A percentile compares a stretch with the other conserved stretches of the same genome.
These are phyloP conservation scores for Brachypodium distachyon DNA, from an alignment of 202 grass and related monocot species.

Conservation along the genomic window DNA sequence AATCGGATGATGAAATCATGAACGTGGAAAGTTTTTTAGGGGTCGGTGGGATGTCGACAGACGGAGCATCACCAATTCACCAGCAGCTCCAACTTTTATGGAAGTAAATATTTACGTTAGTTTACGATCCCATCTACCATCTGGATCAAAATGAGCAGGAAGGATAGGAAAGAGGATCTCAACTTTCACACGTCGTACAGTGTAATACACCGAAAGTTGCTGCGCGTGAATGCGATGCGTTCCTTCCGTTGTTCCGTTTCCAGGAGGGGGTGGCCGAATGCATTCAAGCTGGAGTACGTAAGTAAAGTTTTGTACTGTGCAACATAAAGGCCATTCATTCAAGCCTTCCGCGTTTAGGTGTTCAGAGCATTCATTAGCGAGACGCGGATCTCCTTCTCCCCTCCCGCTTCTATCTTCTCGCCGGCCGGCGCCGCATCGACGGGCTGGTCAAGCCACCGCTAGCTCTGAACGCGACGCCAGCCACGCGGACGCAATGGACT, in stretches of 20 bases:
- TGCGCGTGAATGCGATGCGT: constrained; percentile 25
- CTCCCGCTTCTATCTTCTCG: background rate
- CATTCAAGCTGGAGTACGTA: constrained; percentile 41
- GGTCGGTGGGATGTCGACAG: no score
- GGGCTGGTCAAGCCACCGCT: background rate
- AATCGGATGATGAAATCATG: no score
- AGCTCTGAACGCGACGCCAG: background rate
- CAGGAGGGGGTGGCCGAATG: constrained; percentile 15
- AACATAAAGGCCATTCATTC: background rate
- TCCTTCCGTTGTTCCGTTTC: constrained; percentile 14
- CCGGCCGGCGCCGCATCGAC: background rate
- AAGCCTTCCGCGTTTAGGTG: background rate
- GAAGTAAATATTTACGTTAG: background rate
- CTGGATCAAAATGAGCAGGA: background rate
- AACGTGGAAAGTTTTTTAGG: no score
- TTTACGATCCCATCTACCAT: background rate
- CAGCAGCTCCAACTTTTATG: background rate
- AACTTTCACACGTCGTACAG: background rate
- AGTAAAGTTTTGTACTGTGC: background rate
- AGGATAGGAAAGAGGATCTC: background rate
- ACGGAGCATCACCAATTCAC: no score
- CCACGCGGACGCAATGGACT: background rate
- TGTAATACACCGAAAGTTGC: background rate
- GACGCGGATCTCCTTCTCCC: background rate
- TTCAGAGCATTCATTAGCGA: constrained; percentile 3